A percentile compares a stretch with the other conserved stretches of the same genome.
Evolutionary conservation across 163 green algal genomes (phyloP).

Genomic region (Coccomyxa subellipsoidea): DNA sequence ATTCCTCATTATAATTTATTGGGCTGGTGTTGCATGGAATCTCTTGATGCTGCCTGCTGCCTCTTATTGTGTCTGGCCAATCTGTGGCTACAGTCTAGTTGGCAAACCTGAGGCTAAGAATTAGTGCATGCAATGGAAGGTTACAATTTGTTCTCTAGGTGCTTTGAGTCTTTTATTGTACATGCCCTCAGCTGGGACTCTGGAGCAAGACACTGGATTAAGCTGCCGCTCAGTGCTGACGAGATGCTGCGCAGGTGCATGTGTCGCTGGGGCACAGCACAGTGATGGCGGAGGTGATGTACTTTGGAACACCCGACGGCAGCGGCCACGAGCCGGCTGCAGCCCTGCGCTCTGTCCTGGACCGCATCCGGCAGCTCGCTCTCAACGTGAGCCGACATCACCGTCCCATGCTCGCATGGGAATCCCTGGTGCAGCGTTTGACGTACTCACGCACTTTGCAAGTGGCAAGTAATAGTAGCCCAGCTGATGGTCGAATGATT

Average conservation of each 20-base stretch:
- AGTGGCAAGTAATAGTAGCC: not conserved
- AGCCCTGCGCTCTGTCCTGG: constrained; percentile 19
- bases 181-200: too few species aligned
- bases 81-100: too few species aligned
- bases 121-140: too few species aligned
- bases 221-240: too few species aligned
- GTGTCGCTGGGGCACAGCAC: constrained; percentile 71
- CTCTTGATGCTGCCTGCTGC: too few species aligned
- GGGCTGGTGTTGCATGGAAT: too few species aligned
- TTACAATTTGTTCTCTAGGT: too few species aligned
- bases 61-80: too few species aligned
- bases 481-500: not conserved
- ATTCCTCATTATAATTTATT: too few species aligned
- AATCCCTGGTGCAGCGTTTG: not conserved
- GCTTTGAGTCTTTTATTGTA: too few species aligned
- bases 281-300: constrained; percentile 73
- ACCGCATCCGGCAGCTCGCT: constrained; percentile 24
- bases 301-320: constrained; percentile 66
- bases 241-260: not conserved
- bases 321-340: constrained; percentile 12
- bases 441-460: not conserved
- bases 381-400: not conserved
- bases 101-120: too few species aligned
- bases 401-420: not conserved
- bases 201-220: too few species aligned